These are phyloP conservation scores for Bolboschoenus planiculmis DNA, from an alignment of 176 grass and related monocot genomes.

Conservation along the genomic window DNA sequence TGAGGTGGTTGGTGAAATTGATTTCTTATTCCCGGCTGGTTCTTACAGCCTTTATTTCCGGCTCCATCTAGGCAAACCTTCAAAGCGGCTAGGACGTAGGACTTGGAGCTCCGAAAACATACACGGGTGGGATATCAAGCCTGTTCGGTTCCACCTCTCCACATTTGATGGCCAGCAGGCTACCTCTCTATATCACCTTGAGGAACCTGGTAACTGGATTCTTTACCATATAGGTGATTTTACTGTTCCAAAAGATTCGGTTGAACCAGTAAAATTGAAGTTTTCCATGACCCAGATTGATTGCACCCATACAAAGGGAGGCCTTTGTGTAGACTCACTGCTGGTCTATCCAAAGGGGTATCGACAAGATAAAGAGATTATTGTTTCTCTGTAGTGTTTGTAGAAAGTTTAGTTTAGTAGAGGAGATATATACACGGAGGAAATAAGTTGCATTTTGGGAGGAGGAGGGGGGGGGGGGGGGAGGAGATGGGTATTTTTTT, in stretches of 20 bases:
- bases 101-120: constrained; percentile 63
- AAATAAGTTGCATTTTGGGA: neutral
- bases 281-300: constrained; percentile 97
- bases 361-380: constrained; percentile 34
- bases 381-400: constrained; percentile 34
- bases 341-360: constrained; percentile 62
- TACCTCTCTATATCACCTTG: constrained; percentile 54
- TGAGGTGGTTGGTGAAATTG: constrained; percentile 69
- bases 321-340: constrained; percentile 73
- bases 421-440: neutral
- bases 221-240: constrained; percentile 90
- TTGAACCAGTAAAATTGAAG: constrained; percentile 52
- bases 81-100: constrained; percentile 60
- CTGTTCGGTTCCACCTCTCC: constrained; percentile 66
- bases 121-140: constrained; percentile 83
- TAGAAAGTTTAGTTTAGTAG: constrained; percentile 7
- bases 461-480: too few relatives aligned
- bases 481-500: constrained; percentile 32
- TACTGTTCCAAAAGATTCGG: constrained; percentile 31
- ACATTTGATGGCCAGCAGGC: constrained; percentile 69
- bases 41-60: constrained; percentile 74
- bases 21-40: constrained; percentile 84
- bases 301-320: constrained; percentile 91
- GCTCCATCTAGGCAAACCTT: constrained; percentile 68
- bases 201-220: constrained; percentile 64